These are phyloP conservation scores for Lepidium didymum DNA, from an alignment of 345 rosid genomes.

Conservation along the genomic window DNA sequence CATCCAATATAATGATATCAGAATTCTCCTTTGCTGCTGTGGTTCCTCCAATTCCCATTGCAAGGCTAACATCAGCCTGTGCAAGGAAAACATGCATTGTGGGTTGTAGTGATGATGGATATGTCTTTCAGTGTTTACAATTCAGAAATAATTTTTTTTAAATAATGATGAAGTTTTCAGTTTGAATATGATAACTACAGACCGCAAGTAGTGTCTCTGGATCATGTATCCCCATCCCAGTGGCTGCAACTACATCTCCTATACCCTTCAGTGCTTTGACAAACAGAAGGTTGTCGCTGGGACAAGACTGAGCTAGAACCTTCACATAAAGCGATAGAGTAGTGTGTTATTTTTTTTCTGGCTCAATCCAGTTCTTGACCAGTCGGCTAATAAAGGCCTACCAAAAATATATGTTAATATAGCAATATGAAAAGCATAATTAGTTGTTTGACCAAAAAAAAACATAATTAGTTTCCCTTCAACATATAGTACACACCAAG, in stretches of 20 bases:
- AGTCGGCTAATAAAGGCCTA: not conserved
- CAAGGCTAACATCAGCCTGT: conserved; percentile 84
- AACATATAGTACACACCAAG: not conserved
- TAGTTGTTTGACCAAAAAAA: too few relatives aligned
- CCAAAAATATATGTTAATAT: not conserved
- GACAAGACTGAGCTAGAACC: conserved; percentile 81
- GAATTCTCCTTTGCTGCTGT: conserved; percentile 85
- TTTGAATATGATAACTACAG: not conserved
- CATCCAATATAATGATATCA: conserved; percentile 74
- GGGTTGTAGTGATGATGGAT: conserved; percentile 3
- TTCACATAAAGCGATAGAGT: conserved; percentile 29
- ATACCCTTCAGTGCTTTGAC: conserved; percentile 63
- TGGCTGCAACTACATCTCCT: conserved; percentile 81
- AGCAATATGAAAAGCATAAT: not conserved
- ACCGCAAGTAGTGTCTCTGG: conserved; percentile 69
- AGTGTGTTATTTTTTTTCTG: not conserved
- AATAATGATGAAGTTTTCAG: not conserved
- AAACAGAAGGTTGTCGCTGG: conserved; percentile 64
- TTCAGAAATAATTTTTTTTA: not conserved
- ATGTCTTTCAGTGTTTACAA: not conserved
- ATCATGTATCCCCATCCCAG: conserved; percentile 93
- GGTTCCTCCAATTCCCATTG: conserved; percentile 85
- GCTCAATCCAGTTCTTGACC: not conserved
- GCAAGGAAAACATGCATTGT: conserved; percentile 20
- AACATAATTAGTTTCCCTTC: too few relatives aligned